A percentile compares a stretch with the other conserved stretches of the same genome.
Conservation (phyloP, 441 rosid species). For the Gossypium laxum region DNA sequence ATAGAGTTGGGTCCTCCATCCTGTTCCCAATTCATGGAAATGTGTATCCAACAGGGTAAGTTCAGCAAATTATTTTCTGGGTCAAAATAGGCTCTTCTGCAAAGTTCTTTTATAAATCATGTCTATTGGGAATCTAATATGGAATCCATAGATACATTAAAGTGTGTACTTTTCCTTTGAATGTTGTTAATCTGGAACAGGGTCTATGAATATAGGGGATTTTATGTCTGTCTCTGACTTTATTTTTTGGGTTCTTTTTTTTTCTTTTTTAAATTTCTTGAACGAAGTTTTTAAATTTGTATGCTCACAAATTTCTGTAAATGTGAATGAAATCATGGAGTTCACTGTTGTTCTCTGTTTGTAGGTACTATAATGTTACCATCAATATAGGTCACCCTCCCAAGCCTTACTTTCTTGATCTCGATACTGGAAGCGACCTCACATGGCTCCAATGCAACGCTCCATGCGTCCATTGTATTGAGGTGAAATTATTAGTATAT, state of each 20-base stretch:
- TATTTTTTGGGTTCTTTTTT: too few relatives aligned
- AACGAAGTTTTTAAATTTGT: background rate
- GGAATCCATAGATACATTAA: background rate
- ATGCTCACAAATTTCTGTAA: background rate
- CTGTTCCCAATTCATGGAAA: conserved; percentile 16
- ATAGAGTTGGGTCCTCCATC: conserved; percentile 12
- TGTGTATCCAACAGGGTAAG: conserved; percentile 17
- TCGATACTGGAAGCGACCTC: conserved; percentile 86
- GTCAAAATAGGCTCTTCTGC: background rate
- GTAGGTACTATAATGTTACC: conserved; percentile 65
- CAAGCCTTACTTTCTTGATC: conserved; percentile 77
- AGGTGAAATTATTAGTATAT: conserved; percentile 30
- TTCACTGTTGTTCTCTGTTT: conserved; percentile 2
- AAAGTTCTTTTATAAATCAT: background rate
- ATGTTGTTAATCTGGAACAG: background rate
- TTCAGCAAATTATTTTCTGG: background rate
- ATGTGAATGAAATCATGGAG: conserved; percentile 1
- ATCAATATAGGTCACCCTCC: conserved; percentile 60
- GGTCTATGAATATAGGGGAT: too few relatives aligned
- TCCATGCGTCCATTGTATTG: conserved; percentile 49
- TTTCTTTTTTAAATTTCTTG: too few relatives aligned
- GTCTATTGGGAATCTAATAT: background rate
- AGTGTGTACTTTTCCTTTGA: background rate
- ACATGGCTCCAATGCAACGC: conserved; percentile 92
- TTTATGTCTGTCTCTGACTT: background rate